These are phyloP conservation scores for Blepharisma stoltei DNA, from an alignment of 73 alveolate species.

Conservation along the genomic window DNA sequence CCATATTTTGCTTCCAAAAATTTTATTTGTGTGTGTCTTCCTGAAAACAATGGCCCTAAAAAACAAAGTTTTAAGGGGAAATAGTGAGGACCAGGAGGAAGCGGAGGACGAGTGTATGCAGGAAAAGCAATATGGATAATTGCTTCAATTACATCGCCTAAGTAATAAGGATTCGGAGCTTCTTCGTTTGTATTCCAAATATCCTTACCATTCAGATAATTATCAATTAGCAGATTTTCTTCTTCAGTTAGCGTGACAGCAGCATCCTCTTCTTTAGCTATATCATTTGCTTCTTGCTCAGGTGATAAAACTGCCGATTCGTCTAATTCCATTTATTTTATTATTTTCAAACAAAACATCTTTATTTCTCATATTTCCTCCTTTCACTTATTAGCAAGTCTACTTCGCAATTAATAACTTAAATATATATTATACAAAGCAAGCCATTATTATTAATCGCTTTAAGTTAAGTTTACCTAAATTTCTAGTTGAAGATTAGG, in stretches of 20 bases:
- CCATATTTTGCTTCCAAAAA: conserved; percentile 3
- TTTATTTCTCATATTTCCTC: not conserved
- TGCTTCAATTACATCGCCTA: conserved; percentile 15
- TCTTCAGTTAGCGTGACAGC: not conserved
- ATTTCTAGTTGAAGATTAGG: no score
- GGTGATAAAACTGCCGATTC: not conserved
- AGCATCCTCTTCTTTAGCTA: not conserved
- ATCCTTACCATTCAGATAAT: not conserved
- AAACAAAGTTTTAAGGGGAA: conserved; percentile 16
- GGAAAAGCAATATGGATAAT: not conserved
- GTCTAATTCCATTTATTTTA: not conserved
- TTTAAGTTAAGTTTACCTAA: no score
- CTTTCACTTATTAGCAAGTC: no score
- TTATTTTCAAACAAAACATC: not conserved
- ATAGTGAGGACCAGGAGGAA: conserved; percentile 25
- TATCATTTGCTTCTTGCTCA: not conserved
- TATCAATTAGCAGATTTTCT: not conserved
- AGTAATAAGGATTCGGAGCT: not conserved
- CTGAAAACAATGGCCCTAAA: not conserved
- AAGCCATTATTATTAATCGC: no score
- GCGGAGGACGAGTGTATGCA: not conserved
- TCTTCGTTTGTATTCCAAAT: not conserved
- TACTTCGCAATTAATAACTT: no score
- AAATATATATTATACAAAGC: no score
- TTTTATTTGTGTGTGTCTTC: not conserved